phyloP scores from a whole-genome alignment of 208 protist genomes.

The Herpetomonas muscarum region DNA sequence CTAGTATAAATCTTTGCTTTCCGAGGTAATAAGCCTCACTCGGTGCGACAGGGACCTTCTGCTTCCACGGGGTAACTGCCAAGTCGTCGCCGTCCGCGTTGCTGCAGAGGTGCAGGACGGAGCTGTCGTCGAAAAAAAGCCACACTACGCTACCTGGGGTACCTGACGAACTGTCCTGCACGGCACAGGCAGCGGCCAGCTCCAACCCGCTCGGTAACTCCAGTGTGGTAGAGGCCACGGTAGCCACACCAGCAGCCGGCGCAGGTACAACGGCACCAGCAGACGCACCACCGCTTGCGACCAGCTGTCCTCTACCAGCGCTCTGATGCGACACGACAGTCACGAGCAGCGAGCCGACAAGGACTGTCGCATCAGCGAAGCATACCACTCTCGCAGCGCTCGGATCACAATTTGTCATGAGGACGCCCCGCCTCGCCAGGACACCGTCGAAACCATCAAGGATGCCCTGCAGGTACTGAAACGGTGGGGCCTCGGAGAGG shows the following conservation, averaged over 20 bases:
- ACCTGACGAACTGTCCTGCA: no score
- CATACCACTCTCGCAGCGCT: not conserved
- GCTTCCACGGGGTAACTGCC: not conserved
- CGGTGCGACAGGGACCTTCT: not conserved
- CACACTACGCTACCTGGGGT: no score
- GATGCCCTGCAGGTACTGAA: not conserved
- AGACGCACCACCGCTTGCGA: not conserved
- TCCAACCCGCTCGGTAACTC: no score
- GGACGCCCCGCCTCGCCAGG: slow-evolving; percentile 1
- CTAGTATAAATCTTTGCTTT: slow-evolving; percentile 29
- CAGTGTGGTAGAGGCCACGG: no score
- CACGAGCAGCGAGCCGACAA: slow-evolving; percentile 5
- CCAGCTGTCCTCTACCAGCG: not conserved
- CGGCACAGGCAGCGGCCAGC: no score
- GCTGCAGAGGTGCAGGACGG: no score
- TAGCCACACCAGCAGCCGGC: not conserved
- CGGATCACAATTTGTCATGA: slow-evolving; percentile 4
- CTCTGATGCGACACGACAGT: not conserved
- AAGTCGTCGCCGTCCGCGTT: no score
- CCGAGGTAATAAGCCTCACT: not conserved
- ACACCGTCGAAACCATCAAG: not conserved
- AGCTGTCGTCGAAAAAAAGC: no score
- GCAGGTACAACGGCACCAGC: not conserved
- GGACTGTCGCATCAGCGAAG: not conserved
- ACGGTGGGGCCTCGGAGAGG: not conserved